Evolutionary conservation across 768 basidiomycete genomes (phyloP).

Genomic region (Mycena kentingensis): DNA sequence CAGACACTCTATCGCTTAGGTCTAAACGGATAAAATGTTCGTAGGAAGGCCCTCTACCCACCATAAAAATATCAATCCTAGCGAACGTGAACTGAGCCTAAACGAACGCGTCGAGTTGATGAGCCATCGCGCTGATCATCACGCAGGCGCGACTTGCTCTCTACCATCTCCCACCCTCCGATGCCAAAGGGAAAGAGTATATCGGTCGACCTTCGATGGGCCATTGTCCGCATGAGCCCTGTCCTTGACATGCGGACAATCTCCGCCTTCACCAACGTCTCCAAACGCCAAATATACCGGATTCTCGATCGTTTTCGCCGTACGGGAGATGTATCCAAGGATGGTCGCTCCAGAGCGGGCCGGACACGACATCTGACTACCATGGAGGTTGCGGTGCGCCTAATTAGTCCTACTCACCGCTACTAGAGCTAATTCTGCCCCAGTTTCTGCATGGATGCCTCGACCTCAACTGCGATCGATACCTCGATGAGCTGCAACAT

Average conservation of each 20-base stretch:
- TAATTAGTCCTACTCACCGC: no score
- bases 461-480: slow-evolving; percentile 27
- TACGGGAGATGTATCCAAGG: background rate
- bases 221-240: background rate
- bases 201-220: slow-evolving; percentile 4
- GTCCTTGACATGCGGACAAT: background rate
- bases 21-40: no score
- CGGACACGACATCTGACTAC: background rate
- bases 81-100: no score
- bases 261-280: background rate
- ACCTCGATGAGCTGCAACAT: slow-evolving; percentile 31
- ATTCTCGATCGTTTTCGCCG: background rate
- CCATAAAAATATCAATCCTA: no score
- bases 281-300: slow-evolving; percentile 1
- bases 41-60: no score
- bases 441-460: slow-evolving; percentile 12
- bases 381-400: background rate
- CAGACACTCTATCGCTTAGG: no score
- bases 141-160: no score
- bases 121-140: no score
- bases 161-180: background rate
- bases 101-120: no score
- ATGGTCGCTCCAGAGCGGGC: background rate
- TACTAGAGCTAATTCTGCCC: no score
- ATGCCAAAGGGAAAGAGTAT: slow-evolving; percentile 5